phyloP scores from a whole-genome alignment of 345 rosid species.

The Abelmoschus esculentus region DNA sequence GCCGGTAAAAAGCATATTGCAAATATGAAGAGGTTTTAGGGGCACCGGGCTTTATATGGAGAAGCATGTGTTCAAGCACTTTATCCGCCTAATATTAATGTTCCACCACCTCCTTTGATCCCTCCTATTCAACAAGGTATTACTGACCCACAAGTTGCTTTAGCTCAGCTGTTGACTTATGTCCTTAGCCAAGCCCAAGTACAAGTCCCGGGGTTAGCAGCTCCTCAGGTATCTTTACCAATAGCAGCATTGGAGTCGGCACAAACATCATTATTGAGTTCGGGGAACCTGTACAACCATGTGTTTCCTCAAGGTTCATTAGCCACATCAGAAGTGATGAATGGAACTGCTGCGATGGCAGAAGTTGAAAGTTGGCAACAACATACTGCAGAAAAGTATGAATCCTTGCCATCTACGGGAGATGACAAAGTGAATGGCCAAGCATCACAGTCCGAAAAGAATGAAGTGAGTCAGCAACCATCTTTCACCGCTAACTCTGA shows the following conservation, averaged over 20 bases:
- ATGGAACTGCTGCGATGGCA: neutral
- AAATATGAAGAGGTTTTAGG: slow-evolving; percentile 26
- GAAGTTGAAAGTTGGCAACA: slow-evolving; percentile 3
- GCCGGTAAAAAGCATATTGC: slow-evolving; percentile 33
- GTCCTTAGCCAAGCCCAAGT: slow-evolving; percentile 29
- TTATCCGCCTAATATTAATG: slow-evolving; percentile 18
- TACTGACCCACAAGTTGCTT: slow-evolving; percentile 34
- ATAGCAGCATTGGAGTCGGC: slow-evolving; percentile 1
- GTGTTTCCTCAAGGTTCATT: neutral
- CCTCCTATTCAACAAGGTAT: slow-evolving; percentile 27
- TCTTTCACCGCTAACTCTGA: neutral
- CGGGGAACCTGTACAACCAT: neutral
- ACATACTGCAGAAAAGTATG: neutral
- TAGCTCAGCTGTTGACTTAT: slow-evolving; percentile 33
- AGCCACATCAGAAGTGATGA: slow-evolving; percentile 1
- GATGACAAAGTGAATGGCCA: neutral
- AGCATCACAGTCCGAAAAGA: neutral
- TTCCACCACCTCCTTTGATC: slow-evolving; percentile 19
- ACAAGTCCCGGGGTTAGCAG: slow-evolving; percentile 16
- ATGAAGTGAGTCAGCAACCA: slow-evolving; percentile 2
- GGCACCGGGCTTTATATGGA: slow-evolving; percentile 23
- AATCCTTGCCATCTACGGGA: neutral
- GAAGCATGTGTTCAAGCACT: slow-evolving; percentile 28
- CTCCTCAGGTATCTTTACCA: neutral
- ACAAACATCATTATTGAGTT: neutral